phyloP scores from a whole-genome alignment of 306 rosid genomes.

The Dalbergia cultrata region DNA sequence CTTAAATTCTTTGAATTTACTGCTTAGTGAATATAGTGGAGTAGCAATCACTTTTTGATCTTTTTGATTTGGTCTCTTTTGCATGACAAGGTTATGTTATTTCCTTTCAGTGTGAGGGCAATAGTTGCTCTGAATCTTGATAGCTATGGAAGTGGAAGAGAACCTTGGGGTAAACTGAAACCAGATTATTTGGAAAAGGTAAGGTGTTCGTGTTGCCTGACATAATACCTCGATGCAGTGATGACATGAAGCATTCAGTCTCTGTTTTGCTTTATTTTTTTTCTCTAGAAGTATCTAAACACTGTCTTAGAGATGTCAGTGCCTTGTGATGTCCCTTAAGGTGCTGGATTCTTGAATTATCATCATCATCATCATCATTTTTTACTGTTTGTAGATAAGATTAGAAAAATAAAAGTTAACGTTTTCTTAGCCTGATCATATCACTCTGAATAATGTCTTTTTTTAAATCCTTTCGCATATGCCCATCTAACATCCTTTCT shows the following conservation, averaged over 20 bases:
- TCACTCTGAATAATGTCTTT: not conserved
- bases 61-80: slow-evolving; percentile 39
- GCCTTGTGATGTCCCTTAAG: not conserved
- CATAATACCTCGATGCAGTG: slow-evolving; percentile 25
- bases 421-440: not conserved
- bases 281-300: not conserved
- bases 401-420: not conserved
- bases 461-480: not conserved
- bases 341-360: not conserved
- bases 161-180: slow-evolving; percentile 93
- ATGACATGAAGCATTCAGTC: slow-evolving; percentile 28
- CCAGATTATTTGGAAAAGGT: slow-evolving; percentile 97
- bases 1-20: slow-evolving; percentile 27
- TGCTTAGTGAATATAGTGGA: not conserved
- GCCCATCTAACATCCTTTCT: not conserved
- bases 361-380: no score
- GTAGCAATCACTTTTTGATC: slow-evolving; percentile 24
- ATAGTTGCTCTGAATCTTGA: slow-evolving; percentile 92
- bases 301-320: not conserved
- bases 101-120: slow-evolving; percentile 84
- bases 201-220: slow-evolving; percentile 35
- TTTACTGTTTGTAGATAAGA: not conserved
- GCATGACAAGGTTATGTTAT: slow-evolving; percentile 39
- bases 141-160: slow-evolving; percentile 97
- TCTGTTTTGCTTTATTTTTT: not conserved